Evolutionary conservation across 352 stramenopile species (phyloP), one percentile per base, ranked within the genome.

Genomic region (Bremia lactucae): DNA sequence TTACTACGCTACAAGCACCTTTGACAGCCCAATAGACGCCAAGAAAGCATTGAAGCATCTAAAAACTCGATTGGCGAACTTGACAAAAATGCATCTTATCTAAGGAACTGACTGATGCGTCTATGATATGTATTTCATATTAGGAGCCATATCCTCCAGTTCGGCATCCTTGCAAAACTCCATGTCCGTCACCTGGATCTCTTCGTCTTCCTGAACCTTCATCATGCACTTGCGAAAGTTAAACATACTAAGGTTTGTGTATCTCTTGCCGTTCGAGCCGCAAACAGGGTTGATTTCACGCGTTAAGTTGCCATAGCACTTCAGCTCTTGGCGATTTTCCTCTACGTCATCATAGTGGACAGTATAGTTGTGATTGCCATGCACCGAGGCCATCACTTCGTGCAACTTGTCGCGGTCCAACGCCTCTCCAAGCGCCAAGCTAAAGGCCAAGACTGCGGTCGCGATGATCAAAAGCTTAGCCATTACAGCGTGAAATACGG

Each of bases 231-330:
- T 55, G 15, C 73, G 54, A 55, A 71, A 80, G 40, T 42, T 42
- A 28, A 83, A 76, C 46, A 80, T 68, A 41, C 67, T 80, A 14
- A 49, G 35, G 46, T 83, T 83, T 28, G 36, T 51, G 53, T 79
- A 73, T 25, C 65, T 60, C 38, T 61, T 67, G 37, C 71, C 71
- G 42, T 83, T 70, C 4, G 67, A 79, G 34, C 50, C 68, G 39
- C 72, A 84, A 23, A 81, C 66, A 0, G 53, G 61, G 15, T 67
- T 52, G 31, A 62, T 62, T 9, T 79, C 68, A 8, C 68, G 63
- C 33, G 64, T 79, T 36, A 81, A 79, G 7, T 62, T 14, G 13
- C 36, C 49, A 29, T 55, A 60, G 35, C 66, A 78, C 48, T 69
- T 59, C 23, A 37, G 46, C 31, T 62, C 51, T 21, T 60, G 33